Evolutionary conservation across 768 basidiomycete genomes (phyloP), one percentile per base, ranked within the genome.

Genomic region (Sporobolomyces roseus): DNA sequence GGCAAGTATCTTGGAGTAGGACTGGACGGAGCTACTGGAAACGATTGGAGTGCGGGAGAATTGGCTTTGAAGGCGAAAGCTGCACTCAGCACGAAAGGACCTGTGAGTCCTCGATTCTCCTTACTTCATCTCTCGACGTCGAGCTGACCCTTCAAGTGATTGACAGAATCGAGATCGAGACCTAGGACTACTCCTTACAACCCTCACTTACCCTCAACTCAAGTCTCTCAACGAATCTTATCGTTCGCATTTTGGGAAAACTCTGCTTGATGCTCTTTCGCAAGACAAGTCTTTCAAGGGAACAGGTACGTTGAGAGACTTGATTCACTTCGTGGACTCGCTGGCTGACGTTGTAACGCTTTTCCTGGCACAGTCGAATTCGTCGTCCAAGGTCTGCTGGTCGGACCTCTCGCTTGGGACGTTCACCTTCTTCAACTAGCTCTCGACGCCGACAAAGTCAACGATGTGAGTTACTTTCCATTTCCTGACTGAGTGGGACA

Each of bases 331-430:
- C n/a, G n/a, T n/a, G n/a, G n/a, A n/a, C n/a, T n/a, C n/a, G n/a
- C n/a, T n/a, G n/a, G n/a, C n/a, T n/a, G n/a, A n/a, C n/a, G n/a
- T n/a, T n/a, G n/a, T n/a, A n/a, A n/a, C n/a, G n/a, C n/a, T n/a
- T n/a, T n/a, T n/a, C n/a, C n/a, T n/a, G n/a, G 43, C 10, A 29
- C 66, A 72, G 71, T 67, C 55, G 66, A 65, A 17, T 61, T 62
- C 36, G 50, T 61, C 25, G 25, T 68, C 10, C 25, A 56, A n/a
- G 71, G 67, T 0, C 27, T 68, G 9, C 32, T 68, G 30, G 61
- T 63, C 55, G 71, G 71, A 0, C 71, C 71, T 12, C 61, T 72
- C 32, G 61, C 51, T 0, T 72, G 53, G 51, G 71, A 72, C 52
- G 63, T 66, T 19, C 48, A 61, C 33, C 64, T 72, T 3, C 55